Evolutionary conservation across 2,329 filamentous ascomycete species (phyloP), one percentile per base, ranked within the genome.

Genomic region (Sarocladium strictum): DNA sequence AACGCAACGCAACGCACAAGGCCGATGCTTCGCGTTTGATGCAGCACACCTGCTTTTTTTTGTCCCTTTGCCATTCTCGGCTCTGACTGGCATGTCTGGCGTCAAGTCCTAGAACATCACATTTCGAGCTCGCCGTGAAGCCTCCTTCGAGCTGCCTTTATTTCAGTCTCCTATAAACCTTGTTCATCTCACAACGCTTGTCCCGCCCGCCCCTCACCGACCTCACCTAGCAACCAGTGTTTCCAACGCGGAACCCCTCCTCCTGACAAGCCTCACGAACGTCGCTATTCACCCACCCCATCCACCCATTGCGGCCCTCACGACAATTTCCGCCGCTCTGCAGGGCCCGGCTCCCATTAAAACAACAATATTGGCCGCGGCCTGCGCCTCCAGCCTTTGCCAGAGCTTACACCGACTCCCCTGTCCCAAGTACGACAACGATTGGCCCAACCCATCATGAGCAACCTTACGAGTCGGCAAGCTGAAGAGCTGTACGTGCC

Each of bases 401-500:
- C 27, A 35, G 21, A 51, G 43, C 43, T 26, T 17, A n/a, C 17
- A 27, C 23, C 21, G 14, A 9, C 23, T 10, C 24, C 12, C 23
- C 43, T 29, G 43, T 27, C 43, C 17, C n/a, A n/a, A 24, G 43
- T 47, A 24, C 43, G 43, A 47, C 43, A 10, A 17, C 21, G 11
- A 15, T 35, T 51, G 47, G 15, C 47, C 33, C 47, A 11, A n/a
- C 21, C 47, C 47, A 92, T 92, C 88, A 86, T 82, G 76, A 82
- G 83, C 67, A 79, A 90, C 69, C 76, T 94, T 73, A 90, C 89
- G 58, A 76, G 80, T 65, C 84, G 87, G 67, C 90, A 95, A 77
- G 89, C 89, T 60, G 90, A 94, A 74, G 90, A 94, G 79, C 85
- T 94, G 89, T 93, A 79, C 72, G 87, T 79, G 58, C 43, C 57